Evolutionary conservation across 2,329 filamentous ascomycete genomes (phyloP), one percentile per base, ranked within the genome.

Genomic region (Aaosphaeria arxii): DNA sequence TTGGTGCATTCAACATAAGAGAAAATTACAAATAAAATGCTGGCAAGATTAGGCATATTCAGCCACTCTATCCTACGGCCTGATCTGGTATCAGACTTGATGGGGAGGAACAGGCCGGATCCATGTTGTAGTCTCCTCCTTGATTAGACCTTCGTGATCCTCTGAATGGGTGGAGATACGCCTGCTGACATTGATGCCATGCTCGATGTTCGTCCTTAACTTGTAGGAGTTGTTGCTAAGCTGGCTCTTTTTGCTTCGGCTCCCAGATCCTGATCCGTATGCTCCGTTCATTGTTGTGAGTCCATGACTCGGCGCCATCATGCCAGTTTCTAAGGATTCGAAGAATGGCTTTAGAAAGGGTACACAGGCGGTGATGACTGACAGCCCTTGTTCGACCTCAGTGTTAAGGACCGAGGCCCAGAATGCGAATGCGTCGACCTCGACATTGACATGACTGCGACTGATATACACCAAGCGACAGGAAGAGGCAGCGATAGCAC

Each of bases 301-400:
- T 5, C 42, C 46, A 30, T 44, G 46, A 28, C 39, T 48, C 11
- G 46, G 42, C 5, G 42, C 46, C 42, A 46, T 7, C 38, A 45
- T 46, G 13, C 47, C 47, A 29, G 47, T 45, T 29, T 49, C 43
- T 4, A 49, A 38, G n/a, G 40, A 35, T 33, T 46, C 47, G 28
- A 49, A 45, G 43, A 49, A 49, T 5, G 47, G 47, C 32, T 49
- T 49, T 11, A 49, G 36, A 24, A 48, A 44, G 33, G 46, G 46
- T 17, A 48, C 42, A 29, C 46, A 48, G 30, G 46, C 46, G 17
- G 46, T 48, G 17, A 45, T 48, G 11, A 48, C 38, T 11, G 41
- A 44, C 11, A 44, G 35, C 11, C 46, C 41, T 33, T 44, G 42
- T 30, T 44, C 46, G 28, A 44, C 41, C 29, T 45, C 41, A 11